phyloP scores from a whole-genome alignment of 2,329 filamentous ascomycete species.

The Hymenoscyphus linearis region DNA sequence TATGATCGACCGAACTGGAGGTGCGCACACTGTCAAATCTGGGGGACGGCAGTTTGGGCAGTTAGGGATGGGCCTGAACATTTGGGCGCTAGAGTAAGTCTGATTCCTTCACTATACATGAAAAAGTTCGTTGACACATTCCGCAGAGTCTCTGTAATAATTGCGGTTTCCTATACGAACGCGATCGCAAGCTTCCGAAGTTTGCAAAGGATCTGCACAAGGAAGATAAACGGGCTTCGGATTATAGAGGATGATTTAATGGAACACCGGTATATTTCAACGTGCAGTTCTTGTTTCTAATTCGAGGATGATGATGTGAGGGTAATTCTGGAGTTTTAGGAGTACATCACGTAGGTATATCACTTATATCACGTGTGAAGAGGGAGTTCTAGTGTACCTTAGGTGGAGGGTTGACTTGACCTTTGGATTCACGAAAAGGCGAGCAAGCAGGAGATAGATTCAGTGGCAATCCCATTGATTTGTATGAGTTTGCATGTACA shows the following conservation, averaged over 20 bases:
- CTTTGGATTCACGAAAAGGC: not conserved
- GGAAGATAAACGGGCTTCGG: slow-evolving; percentile 24
- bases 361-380: slow-evolving; percentile 13
- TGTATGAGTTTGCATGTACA: slow-evolving; percentile 4
- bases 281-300: slow-evolving; percentile 3
- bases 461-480: not conserved
- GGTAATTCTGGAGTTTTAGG: slow-evolving; percentile 15
- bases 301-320: slow-evolving; percentile 7
- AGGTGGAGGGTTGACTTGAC: not conserved
- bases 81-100: slow-evolving; percentile 70
- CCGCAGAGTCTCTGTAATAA: slow-evolving; percentile 77
- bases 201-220: slow-evolving; percentile 68
- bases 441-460: not conserved
- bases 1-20: slow-evolving; percentile 79
- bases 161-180: slow-evolving; percentile 84
- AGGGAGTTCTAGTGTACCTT: not conserved
- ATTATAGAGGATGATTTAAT: slow-evolving; percentile 29
- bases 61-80: slow-evolving; percentile 75
- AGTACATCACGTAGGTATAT: slow-evolving; percentile 13
- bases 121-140: slow-evolving; percentile 21
- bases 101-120: not conserved
- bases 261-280: not conserved
- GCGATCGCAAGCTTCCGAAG: slow-evolving; percentile 74
- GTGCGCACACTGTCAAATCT: slow-evolving; percentile 81
- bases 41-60: slow-evolving; percentile 89